A percentile compares a stretch with the other conserved stretches of the same genome.
Evolutionary conservation across 2,329 filamentous ascomycete genomes (phyloP).

Genomic region (Pseudogymnoascus sp.): DNA sequence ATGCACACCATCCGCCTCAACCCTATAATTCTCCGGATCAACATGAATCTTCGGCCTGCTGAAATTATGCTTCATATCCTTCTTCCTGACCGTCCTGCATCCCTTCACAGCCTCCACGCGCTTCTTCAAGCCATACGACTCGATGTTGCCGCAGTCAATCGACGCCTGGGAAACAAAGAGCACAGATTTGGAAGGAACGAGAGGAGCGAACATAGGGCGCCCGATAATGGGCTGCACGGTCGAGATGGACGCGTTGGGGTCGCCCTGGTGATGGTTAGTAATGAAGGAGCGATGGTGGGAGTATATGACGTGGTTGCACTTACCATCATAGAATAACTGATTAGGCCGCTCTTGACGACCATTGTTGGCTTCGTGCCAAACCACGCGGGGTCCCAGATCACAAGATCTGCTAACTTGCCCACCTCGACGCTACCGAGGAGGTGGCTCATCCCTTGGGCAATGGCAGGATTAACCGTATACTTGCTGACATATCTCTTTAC

Average conservation of each 20-base stretch:
- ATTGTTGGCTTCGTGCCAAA: slow-evolving; percentile 81
- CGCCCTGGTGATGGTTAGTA: slow-evolving; percentile 46
- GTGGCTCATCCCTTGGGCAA: slow-evolving; percentile 85
- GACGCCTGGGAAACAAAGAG: slow-evolving; percentile 75
- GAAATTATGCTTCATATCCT: slow-evolving; percentile 86
- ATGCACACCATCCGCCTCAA: slow-evolving; percentile 73
- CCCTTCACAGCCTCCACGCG: slow-evolving; percentile 71
- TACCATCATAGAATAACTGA: slow-evolving; percentile 78
- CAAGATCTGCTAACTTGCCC: slow-evolving; percentile 83
- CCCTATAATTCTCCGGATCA: slow-evolving; percentile 82
- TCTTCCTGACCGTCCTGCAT: slow-evolving; percentile 70
- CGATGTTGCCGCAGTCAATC: slow-evolving; percentile 58
- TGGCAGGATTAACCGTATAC: slow-evolving; percentile 90
- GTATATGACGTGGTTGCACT: slow-evolving; percentile 19
- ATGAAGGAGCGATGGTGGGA: not conserved
- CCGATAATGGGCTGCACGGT: slow-evolving; percentile 79
- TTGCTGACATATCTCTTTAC: slow-evolving; percentile 92
- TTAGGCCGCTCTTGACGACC: slow-evolving; percentile 82
- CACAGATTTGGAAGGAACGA: slow-evolving; percentile 65
- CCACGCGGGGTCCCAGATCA: slow-evolving; percentile 75
- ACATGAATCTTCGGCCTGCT: slow-evolving; percentile 79
- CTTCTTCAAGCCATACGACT: slow-evolving; percentile 69
- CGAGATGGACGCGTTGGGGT: slow-evolving; percentile 77
- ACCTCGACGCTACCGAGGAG: slow-evolving; percentile 80
- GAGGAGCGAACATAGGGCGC: slow-evolving; percentile 76